phyloP scores from a whole-genome alignment of 371 early-diverging fungal species.

The Globomyces sp. region DNA sequence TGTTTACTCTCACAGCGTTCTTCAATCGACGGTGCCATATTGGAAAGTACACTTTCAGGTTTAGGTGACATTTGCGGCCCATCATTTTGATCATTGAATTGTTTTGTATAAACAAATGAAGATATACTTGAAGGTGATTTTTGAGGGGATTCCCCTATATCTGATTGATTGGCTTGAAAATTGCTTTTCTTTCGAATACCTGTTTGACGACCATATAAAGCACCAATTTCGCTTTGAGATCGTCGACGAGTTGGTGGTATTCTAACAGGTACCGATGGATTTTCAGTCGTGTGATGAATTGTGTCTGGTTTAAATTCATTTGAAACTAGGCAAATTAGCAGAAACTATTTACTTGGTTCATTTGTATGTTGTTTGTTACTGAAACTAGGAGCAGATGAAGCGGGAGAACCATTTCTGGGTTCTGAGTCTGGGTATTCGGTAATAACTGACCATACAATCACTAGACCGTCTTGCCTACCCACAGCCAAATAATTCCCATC shows the following conservation, averaged over 20 bases:
- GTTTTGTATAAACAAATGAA: background rate
- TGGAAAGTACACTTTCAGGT: no score
- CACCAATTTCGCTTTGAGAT: no score
- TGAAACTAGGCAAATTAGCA: constrained; percentile 1
- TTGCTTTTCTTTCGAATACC: no score
- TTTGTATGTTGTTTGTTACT: constrained; percentile 9
- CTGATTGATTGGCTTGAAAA: no score
- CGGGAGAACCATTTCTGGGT: background rate
- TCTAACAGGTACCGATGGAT: no score
- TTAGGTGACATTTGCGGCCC: no score
- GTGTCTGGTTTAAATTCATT: background rate
- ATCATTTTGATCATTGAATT: background rate
- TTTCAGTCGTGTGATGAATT: background rate
- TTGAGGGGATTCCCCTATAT: background rate
- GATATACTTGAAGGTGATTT: constrained; percentile 3
- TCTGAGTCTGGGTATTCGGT: background rate
- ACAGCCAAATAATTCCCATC: constrained; percentile 78
- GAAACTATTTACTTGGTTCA: constrained; percentile 4
- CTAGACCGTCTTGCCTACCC: constrained; percentile 69
- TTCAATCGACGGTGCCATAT: background rate
- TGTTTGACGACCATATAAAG: no score
- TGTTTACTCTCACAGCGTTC: background rate
- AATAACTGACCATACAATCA: constrained; percentile 62
- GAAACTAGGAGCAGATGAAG: constrained; percentile 1
- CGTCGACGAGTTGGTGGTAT: no score